Conservation (phyloP, 2,329 filamentous ascomycete species). For the Sporothrix mexicana region DNA sequence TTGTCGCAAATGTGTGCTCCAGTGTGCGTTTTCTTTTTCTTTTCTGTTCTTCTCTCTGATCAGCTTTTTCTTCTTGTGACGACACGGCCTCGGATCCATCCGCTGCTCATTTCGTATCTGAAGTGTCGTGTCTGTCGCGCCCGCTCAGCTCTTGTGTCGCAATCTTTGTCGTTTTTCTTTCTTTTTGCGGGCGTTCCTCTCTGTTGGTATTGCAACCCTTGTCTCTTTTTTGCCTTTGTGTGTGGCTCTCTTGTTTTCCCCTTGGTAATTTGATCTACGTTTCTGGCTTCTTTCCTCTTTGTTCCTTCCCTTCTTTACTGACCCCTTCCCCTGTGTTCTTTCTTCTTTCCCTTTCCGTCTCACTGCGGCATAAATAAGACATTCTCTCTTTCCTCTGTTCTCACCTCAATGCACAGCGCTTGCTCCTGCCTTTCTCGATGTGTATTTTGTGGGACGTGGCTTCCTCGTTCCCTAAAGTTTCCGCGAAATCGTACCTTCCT, state of each 20-base stretch:
- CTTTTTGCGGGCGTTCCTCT: slow-evolving; percentile 13
- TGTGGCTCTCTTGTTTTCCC: neutral
- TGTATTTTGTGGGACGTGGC: slow-evolving; percentile 19
- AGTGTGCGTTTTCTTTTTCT: neutral
- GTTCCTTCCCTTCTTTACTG: neutral
- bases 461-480: slow-evolving; percentile 23
- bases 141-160: slow-evolving; percentile 1
- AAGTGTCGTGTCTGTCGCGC: neutral
- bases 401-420: neutral
- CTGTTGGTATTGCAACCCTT: neutral
- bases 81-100: slow-evolving; percentile 18
- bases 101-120: slow-evolving; percentile 11
- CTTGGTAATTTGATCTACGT: slow-evolving; percentile 17
- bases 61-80: neutral
- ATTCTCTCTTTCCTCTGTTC: neutral
- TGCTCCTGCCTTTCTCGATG: neutral
- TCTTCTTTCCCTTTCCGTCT: slow-evolving; percentile 13
- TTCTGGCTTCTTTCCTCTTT: slow-evolving; percentile 7
- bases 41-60: neutral
- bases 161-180: slow-evolving; percentile 4
- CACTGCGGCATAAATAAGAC: neutral
- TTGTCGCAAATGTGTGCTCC: slow-evolving; percentile 12
- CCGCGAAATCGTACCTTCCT: slow-evolving; percentile 23
- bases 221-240: neutral
- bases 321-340: neutral